Evolutionary conservation across 2,329 filamentous ascomycete species (phyloP).

Genomic region (Penicillium hordei): DNA sequence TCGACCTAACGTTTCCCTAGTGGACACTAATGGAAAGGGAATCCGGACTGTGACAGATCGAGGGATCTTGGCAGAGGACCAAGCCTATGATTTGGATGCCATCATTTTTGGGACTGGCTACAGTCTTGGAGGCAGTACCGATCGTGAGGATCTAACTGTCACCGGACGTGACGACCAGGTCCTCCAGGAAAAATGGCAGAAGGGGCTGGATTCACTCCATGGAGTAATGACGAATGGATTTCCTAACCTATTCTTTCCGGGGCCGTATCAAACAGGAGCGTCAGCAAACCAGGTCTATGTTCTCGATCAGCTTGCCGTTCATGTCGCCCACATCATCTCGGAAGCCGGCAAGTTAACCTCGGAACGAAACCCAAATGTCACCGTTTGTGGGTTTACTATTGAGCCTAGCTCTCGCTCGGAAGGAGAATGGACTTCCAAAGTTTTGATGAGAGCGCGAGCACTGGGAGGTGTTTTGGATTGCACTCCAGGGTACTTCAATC

Average conservation of each 20-base stretch:
- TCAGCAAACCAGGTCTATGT: conserved; percentile 42
- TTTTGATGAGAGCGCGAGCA: conserved; percentile 43
- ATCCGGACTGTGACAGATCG: conserved; percentile 48
- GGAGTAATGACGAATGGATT: conserved; percentile 52
- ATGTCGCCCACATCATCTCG: conserved; percentile 49
- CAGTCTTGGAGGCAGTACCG: conserved; percentile 32
- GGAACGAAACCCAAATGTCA: background rate
- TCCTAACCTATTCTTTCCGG: conserved; percentile 56
- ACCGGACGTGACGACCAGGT: conserved; percentile 47
- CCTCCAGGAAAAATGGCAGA: conserved; percentile 49
- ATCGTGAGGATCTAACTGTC: conserved; percentile 40
- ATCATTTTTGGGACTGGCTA: conserved; percentile 52
- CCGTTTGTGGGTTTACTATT: background rate
- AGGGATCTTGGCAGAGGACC: conserved; percentile 46
- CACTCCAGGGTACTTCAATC: conserved; percentile 57
- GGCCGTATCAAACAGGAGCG: conserved; percentile 44
- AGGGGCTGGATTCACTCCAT: conserved; percentile 54
- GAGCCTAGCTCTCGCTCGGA: conserved; percentile 51
- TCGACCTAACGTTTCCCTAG: conserved; percentile 55
- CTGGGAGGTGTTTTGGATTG: conserved; percentile 49
- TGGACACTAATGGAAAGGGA: conserved; percentile 60
- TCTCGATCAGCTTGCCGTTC: conserved; percentile 40
- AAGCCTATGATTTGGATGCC: conserved; percentile 51
- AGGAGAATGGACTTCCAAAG: conserved; percentile 48
- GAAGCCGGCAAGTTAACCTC: conserved; percentile 26